Evolutionary conservation across 331 rosid genomes (phyloP), one percentile per base, ranked within the genome.

Genomic region (Phaseolus coccineus): DNA sequence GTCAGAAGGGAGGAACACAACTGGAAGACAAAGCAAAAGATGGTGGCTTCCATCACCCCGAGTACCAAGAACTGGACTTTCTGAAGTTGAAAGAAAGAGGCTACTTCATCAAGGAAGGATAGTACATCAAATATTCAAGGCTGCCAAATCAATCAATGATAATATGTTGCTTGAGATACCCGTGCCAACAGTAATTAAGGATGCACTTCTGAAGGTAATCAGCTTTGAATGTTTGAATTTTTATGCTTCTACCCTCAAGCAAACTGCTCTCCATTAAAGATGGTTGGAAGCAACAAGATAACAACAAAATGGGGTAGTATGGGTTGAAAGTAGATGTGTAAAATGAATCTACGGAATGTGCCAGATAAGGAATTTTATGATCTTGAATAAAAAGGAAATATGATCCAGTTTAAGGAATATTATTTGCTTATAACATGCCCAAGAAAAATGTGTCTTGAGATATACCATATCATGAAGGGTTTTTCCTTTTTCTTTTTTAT

Each of bases 1-100:
- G 59, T 88, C 83, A 74, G 94, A 92, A 83, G 93, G 88, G 80
- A 87, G 87, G 81, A 82, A 22, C 86, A 83, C 69, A 51, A n/a
- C 69, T 58, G 70, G 28, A 70, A 30, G 77, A 56, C 81, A 87
- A 78, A 86, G 92, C 87, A 87, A 80, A 84, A 85, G 87, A 86
- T 88, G 96, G 97, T 92, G 97, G 96, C 88, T 92, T 30, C 97
- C 94, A 31, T 74, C 81, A 33, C 96, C 94, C 4, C 86, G 83
- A 56, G 94, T 92, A 35, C 96, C 94, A 46, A 84, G 64, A 27
- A 72, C 81, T 16, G 97, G 96, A 47, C 91, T 90, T 39, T 92
- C 96, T 47, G 88, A 85, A 67, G 13, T 71, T 19, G 88, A 85
- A 80, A 89, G 89, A 62, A 83, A 85, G 73, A 84, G 82, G 47